A percentile compares a stretch with the other conserved stretches of the same genome.
Conservation (phyloP, 2,329 filamentous ascomycete species). For the Acephala macrosclerotiorum region DNA sequence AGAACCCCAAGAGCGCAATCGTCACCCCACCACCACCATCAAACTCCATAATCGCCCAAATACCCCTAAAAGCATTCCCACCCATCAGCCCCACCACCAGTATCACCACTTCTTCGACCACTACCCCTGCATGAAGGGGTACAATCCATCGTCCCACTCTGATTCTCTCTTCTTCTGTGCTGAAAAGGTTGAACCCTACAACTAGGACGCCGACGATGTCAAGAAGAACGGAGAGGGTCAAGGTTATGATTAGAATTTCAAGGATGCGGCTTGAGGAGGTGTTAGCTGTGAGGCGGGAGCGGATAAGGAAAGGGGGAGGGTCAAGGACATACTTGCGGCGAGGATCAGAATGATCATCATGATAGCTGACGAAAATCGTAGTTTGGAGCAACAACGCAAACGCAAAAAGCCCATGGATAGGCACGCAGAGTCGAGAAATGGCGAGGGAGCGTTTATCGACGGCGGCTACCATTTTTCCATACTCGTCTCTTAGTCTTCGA, state of each 20-base stretch:
- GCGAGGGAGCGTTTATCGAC: not conserved
- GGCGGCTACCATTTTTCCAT: not conserved
- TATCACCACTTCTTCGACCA: not conserved
- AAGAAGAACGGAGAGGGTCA: not conserved
- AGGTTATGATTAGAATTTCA: not conserved
- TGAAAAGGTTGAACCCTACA: not conserved
- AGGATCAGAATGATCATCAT: not conserved
- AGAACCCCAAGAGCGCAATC: not conserved
- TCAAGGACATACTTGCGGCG: slow-evolving; percentile 15
- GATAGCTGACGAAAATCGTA: not conserved
- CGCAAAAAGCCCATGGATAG: not conserved
- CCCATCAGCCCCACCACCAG: not conserved
- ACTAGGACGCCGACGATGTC: not conserved
- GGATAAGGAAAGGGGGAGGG: not conserved
- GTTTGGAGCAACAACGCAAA: not conserved
- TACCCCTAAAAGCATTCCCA: not conserved
- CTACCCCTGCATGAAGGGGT: not conserved
- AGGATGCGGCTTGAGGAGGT: not conserved
- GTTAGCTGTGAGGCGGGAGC: not conserved
- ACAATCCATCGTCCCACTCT: not conserved
- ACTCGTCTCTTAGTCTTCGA: not conserved
- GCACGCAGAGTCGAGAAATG: not conserved
- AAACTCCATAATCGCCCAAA: not conserved
- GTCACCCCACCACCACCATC: not conserved
- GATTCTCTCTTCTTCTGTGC: not conserved